Conservation (phyloP, 2,329 filamentous ascomycete genomes). For the Paecilomyces sp. region DNA sequence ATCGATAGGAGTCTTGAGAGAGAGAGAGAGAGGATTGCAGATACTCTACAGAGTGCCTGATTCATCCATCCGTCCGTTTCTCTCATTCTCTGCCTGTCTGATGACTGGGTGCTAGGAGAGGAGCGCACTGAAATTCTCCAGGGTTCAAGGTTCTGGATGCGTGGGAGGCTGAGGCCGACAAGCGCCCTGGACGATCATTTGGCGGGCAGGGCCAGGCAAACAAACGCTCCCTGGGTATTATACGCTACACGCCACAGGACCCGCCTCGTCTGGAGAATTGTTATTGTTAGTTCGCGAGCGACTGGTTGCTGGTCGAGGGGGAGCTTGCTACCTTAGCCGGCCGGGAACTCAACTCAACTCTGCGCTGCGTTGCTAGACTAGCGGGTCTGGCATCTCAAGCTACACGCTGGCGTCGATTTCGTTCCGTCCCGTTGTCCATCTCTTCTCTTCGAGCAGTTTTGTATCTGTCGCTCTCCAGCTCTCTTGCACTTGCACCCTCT, state of each 20-base stretch:
- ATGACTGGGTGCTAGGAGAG: background rate
- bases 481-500: background rate
- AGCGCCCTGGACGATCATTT: conserved; percentile 12
- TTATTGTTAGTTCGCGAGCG: background rate
- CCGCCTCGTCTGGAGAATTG: background rate
- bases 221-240: background rate
- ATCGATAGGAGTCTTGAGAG: background rate
- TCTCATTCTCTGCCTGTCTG: background rate
- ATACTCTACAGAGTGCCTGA: background rate
- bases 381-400: conserved; percentile 18
- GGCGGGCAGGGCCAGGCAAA: conserved; percentile 10
- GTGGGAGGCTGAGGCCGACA: conserved; percentile 1
- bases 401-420: conserved; percentile 18
- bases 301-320: background rate
- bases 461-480: background rate
- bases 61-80: background rate
- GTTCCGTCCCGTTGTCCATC: conserved; percentile 2
- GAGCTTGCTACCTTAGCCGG: background rate
- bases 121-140: background rate
- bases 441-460: conserved; percentile 2
- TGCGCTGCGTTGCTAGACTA: conserved; percentile 12
- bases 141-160: background rate
- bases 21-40: background rate
- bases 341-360: background rate
- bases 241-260: conserved; percentile 14